Evolutionary conservation across 2,329 filamentous ascomycete species (phyloP).

Genomic region (Neoscytalidium dimidiatum): DNA sequence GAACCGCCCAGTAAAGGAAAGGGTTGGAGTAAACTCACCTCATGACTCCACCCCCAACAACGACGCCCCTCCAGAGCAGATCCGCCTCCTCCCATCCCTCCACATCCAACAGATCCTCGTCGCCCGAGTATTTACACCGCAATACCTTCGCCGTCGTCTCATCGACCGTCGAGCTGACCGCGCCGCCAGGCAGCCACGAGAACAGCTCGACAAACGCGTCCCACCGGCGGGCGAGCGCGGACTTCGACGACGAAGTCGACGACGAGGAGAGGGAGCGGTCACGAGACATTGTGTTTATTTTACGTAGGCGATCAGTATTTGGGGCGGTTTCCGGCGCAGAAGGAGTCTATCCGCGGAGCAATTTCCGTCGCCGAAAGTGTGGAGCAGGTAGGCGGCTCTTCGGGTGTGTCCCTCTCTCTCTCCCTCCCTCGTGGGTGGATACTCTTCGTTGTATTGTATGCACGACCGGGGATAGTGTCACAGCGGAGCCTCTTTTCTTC

Average conservation of each 20-base stretch:
- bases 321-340: no score
- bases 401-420: not conserved
- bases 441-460: not conserved
- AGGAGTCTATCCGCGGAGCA: no score
- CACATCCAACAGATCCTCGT: not conserved
- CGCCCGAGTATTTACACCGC: not conserved
- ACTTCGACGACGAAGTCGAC: not conserved
- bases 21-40: not conserved
- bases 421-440: not conserved
- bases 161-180: not conserved
- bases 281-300: not conserved
- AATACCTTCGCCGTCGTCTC: not conserved
- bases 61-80: not conserved
- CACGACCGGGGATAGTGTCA: not conserved
- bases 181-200: not conserved
- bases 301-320: not conserved
- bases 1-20: no score
- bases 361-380: not conserved
- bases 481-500: conserved; percentile 2
- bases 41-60: conserved; percentile 7
- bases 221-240: not conserved
- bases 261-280: not conserved
- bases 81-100: conserved; percentile 6
- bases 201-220: conserved; percentile 6
- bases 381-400: not conserved